Conservation (phyloP, 768 basidiomycete genomes). For the Mycena capillaripes region DNA sequence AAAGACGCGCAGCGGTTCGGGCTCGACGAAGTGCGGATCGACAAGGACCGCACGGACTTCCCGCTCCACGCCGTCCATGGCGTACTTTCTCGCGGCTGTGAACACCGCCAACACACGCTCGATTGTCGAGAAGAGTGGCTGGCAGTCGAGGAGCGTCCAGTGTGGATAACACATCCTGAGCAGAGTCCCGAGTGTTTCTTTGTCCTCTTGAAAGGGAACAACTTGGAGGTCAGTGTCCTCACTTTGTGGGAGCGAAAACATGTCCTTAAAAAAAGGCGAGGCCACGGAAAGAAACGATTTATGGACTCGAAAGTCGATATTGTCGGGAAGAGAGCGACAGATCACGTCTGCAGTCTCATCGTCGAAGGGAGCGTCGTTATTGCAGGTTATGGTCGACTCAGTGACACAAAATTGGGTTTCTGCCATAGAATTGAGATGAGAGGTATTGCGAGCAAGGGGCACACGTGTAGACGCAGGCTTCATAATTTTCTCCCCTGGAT, state of each 20-base stretch:
- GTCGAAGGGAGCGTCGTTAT: background rate
- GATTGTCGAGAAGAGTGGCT: background rate
- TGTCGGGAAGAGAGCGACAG: conserved; percentile 1
- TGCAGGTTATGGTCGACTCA: background rate
- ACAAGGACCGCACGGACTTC: conserved; percentile 33
- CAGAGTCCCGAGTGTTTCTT: conserved; percentile 6
- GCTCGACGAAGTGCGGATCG: conserved; percentile 28
- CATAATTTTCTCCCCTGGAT: background rate
- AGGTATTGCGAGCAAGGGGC: background rate
- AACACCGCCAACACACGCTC: conserved; percentile 34
- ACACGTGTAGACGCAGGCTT: too few relatives aligned
- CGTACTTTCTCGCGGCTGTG: conserved; percentile 40
- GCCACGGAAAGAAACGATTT: conserved; percentile 9
- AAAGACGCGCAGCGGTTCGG: conserved; percentile 38
- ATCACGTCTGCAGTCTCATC: conserved; percentile 18
- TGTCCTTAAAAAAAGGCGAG: conserved; percentile 1
- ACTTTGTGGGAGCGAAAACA: conserved; percentile 20
- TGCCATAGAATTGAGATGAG: background rate
- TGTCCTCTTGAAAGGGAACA: conserved; percentile 19
- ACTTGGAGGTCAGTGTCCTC: conserved; percentile 14
- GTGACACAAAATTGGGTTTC: background rate
- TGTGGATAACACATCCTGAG: conserved; percentile 21
- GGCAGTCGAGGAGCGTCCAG: conserved; percentile 24
- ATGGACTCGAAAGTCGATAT: conserved; percentile 22
- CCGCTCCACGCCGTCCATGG: conserved; percentile 40